A percentile compares a stretch with the other conserved stretches of the same genome.
Conservation (phyloP, 176 grass and related monocot species). For the Phoenix dactylifera region DNA sequence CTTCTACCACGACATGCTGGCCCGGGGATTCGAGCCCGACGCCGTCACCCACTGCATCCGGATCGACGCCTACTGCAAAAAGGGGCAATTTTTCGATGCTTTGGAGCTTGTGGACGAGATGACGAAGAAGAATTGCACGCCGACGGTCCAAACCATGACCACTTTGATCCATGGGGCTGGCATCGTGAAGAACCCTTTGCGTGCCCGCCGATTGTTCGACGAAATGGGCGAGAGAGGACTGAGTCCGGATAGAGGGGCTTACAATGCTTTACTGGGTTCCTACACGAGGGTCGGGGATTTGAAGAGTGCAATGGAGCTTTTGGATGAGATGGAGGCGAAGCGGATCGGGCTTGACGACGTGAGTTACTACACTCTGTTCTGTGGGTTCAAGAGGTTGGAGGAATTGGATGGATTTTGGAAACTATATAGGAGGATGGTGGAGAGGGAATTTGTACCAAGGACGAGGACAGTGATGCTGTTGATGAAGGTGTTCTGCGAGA, state of each 20-base stretch:
- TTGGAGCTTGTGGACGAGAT: constrained; percentile 65
- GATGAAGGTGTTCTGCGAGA: constrained; percentile 81
- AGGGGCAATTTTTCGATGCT: constrained; percentile 49
- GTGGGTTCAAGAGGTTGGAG: constrained; percentile 56
- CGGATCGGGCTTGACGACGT: constrained; percentile 52
- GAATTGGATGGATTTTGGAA: constrained; percentile 74
- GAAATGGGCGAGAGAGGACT: constrained; percentile 57
- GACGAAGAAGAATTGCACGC: constrained; percentile 37
- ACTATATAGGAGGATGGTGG: constrained; percentile 51
- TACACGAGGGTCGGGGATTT: constrained; percentile 58
- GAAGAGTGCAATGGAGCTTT: constrained; percentile 40
- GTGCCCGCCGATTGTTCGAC: constrained; percentile 51
- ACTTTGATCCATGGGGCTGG: constrained; percentile 73
- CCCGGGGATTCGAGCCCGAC: constrained; percentile 61
- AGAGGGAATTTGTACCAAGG: constrained; percentile 48
- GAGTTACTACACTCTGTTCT: constrained; percentile 70
- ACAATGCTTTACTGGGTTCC: constrained; percentile 62
- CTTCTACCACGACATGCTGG: constrained; percentile 75
- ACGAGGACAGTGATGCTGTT: constrained; percentile 72
- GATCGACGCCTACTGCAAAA: constrained; percentile 77
- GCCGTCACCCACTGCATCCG: constrained; percentile 64
- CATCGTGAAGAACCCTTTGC: constrained; percentile 29
- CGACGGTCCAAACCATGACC: constrained; percentile 52
- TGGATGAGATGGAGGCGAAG: constrained; percentile 61
- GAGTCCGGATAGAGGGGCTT: constrained; percentile 41